Conservation (phyloP, 202 grass and related monocot species). For the Bolboschoenoplectus hybrid region DNA sequence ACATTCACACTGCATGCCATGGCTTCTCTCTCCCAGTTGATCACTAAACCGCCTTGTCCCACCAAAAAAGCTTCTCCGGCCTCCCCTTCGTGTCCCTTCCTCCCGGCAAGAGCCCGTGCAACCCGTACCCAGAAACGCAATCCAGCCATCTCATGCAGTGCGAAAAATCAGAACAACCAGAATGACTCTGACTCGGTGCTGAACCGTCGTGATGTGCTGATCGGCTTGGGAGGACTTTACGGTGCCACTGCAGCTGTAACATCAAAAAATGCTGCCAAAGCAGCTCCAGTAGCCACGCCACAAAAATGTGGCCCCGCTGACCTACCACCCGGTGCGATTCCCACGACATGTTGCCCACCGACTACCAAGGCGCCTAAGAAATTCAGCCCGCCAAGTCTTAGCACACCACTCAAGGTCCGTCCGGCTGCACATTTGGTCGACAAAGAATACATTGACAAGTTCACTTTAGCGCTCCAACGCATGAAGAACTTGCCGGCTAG, state of each 20-base stretch:
- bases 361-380: slow-evolving; percentile 12
- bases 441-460: slow-evolving; percentile 46
- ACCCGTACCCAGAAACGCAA: neutral
- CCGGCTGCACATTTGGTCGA: slow-evolving; percentile 37
- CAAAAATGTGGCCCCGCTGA: slow-evolving; percentile 35
- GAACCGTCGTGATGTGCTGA: slow-evolving; percentile 57
- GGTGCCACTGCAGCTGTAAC: slow-evolving; percentile 19
- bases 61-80: slow-evolving; percentile 13
- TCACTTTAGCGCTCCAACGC: slow-evolving; percentile 40
- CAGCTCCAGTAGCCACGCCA: slow-evolving; percentile 36
- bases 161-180: neutral
- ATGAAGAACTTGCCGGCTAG: slow-evolving; percentile 40
- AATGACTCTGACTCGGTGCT: neutral
- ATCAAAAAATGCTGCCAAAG: slow-evolving; percentile 28
- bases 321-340: slow-evolving; percentile 17
- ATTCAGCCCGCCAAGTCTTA: slow-evolving; percentile 42
- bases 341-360: slow-evolving; percentile 50
- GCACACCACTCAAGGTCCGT: slow-evolving; percentile 43
- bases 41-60: slow-evolving; percentile 38
- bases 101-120: neutral
- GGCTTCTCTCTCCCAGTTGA: slow-evolving; percentile 46
- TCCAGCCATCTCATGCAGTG: slow-evolving; percentile 44
- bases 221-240: slow-evolving; percentile 47
- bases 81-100: slow-evolving; percentile 41
- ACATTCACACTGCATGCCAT: slow-evolving; percentile 24